A percentile compares a stretch with the other conserved stretches of the same genome.
These are phyloP conservation scores for Coemansia umbellata DNA, from an alignment of 192 early-diverging fungal genomes.

Conservation along the genomic window DNA sequence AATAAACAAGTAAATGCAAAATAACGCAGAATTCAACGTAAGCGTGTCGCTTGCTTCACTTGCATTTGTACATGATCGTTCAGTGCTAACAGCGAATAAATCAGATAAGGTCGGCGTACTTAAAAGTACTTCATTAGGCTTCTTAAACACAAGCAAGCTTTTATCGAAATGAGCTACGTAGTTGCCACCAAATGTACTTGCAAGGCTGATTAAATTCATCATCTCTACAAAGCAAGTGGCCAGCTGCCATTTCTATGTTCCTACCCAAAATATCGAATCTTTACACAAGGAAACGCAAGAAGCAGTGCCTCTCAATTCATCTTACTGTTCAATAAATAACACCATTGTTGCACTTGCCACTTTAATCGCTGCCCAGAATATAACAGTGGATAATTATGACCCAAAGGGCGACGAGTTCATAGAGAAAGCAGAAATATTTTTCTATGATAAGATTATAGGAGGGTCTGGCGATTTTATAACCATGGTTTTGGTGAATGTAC, in stretches of 20 bases:
- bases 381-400: background rate
- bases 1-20: slow-evolving; percentile 6
- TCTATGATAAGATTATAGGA: too few species aligned
- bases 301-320: background rate
- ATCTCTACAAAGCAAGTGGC: background rate
- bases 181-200: background rate
- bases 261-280: background rate
- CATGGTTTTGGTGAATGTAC: too few species aligned
- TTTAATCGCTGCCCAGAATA: background rate
- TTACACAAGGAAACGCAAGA: background rate
- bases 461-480: too few species aligned
- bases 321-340: background rate
- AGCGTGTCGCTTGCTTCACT: background rate
- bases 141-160: background rate
- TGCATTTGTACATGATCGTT: background rate
- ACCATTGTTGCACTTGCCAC: background rate
- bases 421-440: too few species aligned
- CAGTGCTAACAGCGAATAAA: background rate
- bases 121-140: background rate
- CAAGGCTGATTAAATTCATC: background rate
- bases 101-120: background rate
- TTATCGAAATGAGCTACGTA: background rate
- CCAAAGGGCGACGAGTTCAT: too few species aligned
- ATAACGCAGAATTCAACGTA: background rate
- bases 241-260: background rate